Percentiles rank a stretch among this genome's conserved stretches.
Evolutionary conservation across 2,329 filamentous ascomycete genomes (phyloP).

Genomic region (Penicillium sp.): DNA sequence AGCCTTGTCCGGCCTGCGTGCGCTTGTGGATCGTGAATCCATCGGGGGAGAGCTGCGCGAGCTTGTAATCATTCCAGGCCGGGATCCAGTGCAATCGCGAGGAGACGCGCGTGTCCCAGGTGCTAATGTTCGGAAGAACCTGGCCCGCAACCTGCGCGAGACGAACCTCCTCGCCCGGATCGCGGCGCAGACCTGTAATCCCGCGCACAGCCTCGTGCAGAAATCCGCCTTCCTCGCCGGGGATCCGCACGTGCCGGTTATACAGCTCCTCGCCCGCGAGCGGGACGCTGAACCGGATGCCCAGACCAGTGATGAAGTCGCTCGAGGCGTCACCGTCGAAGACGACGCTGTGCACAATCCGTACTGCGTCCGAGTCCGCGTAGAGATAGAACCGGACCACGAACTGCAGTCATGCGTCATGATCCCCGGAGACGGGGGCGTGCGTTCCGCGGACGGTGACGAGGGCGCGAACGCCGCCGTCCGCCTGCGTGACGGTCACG

Average conservation of each 20-base stretch:
- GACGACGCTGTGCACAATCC: conserved; percentile 61
- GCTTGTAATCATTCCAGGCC: conserved; percentile 61
- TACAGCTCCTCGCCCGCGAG: conserved; percentile 59
- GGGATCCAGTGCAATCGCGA: conserved; percentile 62
- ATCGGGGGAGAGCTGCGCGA: conserved; percentile 63
- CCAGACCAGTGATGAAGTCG: conserved; percentile 59
- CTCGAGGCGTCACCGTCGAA: conserved; percentile 57
- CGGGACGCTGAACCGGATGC: conserved; percentile 47
- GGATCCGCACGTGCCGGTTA: conserved; percentile 63
- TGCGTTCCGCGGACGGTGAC: conserved; percentile 53
- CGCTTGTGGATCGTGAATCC: conserved; percentile 66
- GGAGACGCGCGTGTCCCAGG: conserved; percentile 50
- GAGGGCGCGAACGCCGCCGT: conserved; percentile 50
- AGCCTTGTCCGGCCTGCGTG: conserved; percentile 49
- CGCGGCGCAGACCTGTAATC: conserved; percentile 61
- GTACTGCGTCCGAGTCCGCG: conserved; percentile 59
- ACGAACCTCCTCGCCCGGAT: conserved; percentile 54
- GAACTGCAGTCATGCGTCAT: conserved; percentile 60
- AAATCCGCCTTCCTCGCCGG: conserved; percentile 60
- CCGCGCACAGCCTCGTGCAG: conserved; percentile 64
- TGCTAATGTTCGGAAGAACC: conserved; percentile 3
- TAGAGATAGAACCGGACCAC: conserved; percentile 64
- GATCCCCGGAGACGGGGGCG: conserved; percentile 35
- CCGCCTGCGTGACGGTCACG: conserved; percentile 51
- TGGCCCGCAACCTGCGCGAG: conserved; percentile 48